Evolutionary conservation across 768 basidiomycete genomes (phyloP).

Genomic region (Lentinula lateritia): DNA sequence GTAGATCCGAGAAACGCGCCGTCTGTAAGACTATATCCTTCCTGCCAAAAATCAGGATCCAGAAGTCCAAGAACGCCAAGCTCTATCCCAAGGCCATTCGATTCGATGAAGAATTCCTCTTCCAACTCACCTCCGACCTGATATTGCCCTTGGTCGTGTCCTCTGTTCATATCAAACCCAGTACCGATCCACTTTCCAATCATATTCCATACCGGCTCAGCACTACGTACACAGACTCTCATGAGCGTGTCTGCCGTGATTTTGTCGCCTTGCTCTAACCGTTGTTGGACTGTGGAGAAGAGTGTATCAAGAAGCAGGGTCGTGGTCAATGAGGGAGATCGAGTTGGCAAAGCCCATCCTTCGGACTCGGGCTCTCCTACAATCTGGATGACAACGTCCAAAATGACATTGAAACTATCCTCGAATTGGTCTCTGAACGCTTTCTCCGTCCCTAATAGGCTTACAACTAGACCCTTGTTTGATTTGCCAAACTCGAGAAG

Average conservation of each 20-base stretch:
- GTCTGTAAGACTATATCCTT: slow-evolving; percentile 59
- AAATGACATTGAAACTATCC: slow-evolving; percentile 50
- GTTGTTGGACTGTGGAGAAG: slow-evolving; percentile 50
- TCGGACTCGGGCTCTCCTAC: slow-evolving; percentile 18
- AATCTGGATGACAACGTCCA: slow-evolving; percentile 39
- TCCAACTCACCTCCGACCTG: slow-evolving; percentile 39
- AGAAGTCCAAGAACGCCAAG: slow-evolving; percentile 38
- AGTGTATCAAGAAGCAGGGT: slow-evolving; percentile 60
- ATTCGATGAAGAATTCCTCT: slow-evolving; percentile 80
- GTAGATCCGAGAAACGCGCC: slow-evolving; percentile 10
- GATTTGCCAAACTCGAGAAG: not conserved
- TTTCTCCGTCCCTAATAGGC: slow-evolving; percentile 62
- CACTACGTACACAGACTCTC: slow-evolving; percentile 54
- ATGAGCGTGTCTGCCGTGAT: slow-evolving; percentile 52
- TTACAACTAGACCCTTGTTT: slow-evolving; percentile 43
- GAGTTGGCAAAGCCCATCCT: slow-evolving; percentile 7
- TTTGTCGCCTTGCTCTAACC: slow-evolving; percentile 52
- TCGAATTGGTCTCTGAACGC: slow-evolving; percentile 52
- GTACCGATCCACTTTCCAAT: slow-evolving; percentile 60
- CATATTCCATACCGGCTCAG: slow-evolving; percentile 73
- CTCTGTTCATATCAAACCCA: slow-evolving; percentile 18
- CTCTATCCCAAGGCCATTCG: slow-evolving; percentile 52
- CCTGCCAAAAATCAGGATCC: slow-evolving; percentile 77
- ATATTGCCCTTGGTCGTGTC: not conserved
- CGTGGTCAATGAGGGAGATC: slow-evolving; percentile 47